phyloP scores from a whole-genome alignment of 2,329 filamentous ascomycete genomes.

The Chalara sp. region DNA sequence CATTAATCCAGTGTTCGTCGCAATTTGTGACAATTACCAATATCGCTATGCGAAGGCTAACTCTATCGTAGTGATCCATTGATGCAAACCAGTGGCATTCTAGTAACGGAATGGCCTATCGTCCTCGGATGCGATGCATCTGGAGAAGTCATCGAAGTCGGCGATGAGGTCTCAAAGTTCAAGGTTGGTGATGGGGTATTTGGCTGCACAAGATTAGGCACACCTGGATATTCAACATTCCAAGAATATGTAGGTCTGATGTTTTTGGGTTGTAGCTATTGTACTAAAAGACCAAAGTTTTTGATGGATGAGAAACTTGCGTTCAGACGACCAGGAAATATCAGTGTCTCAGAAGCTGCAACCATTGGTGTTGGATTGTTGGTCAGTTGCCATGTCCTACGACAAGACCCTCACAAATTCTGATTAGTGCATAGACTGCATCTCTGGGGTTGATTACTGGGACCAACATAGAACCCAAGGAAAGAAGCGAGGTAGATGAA shows the following conservation, averaged over 20 bases:
- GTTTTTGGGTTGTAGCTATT: too few relatives aligned
- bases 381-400: conserved; percentile 15
- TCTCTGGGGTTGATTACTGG: too few relatives aligned
- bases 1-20: conserved; percentile 30
- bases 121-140: conserved; percentile 32
- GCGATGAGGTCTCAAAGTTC: conserved; percentile 25
- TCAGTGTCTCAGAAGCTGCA: conserved; percentile 26
- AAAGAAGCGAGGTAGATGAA: too few relatives aligned
- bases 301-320: conserved; percentile 30
- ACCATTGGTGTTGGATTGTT: conserved; percentile 30
- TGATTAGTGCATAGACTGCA: too few relatives aligned
- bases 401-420: too few relatives aligned
- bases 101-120: conserved; percentile 29
- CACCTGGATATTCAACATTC: conserved; percentile 28
- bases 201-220: conserved; percentile 29
- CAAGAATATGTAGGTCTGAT: conserved; percentile 25
- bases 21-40: conserved; percentile 11
- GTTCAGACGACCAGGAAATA: conserved; percentile 24
- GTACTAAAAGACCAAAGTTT: conserved; percentile 12
- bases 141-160: conserved; percentile 27
- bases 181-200: conserved; percentile 29
- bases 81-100: conserved; percentile 28
- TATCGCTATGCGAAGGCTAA: background rate
- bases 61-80: conserved; percentile 22
- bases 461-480: too few relatives aligned